Conservation (phyloP, 768 basidiomycete species). For the Daedaleopsis nitida region DNA sequence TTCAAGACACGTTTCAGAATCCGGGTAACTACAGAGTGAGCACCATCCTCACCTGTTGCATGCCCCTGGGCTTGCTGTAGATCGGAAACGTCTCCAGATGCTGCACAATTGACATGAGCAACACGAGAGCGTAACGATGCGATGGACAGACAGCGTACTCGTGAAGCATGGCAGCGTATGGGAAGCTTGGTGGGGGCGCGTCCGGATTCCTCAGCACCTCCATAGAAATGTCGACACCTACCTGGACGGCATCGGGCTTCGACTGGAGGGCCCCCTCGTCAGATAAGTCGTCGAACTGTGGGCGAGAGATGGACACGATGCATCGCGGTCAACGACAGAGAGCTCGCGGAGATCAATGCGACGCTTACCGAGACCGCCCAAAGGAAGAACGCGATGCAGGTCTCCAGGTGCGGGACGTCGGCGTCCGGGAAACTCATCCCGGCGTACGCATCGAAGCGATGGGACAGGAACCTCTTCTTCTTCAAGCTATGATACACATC, state of each 20-base stretch:
- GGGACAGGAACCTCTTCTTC: constrained; percentile 37
- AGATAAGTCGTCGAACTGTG: constrained; percentile 38
- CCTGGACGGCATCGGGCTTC: constrained; percentile 36
- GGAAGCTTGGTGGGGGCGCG: constrained; percentile 31
- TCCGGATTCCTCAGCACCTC: constrained; percentile 32
- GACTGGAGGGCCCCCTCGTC: constrained; percentile 38
- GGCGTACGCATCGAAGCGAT: constrained; percentile 41
- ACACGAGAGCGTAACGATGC: neutral
- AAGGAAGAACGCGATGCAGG: constrained; percentile 39
- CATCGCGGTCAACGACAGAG: neutral
- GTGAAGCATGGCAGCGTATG: constrained; percentile 41
- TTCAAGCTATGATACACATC: constrained; percentile 36
- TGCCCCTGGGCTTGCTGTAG: constrained; percentile 39
- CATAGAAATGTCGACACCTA: constrained; percentile 35
- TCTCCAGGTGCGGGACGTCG: constrained; percentile 36
- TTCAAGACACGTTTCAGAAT: neutral
- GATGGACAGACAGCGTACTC: constrained; percentile 31
- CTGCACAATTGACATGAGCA: constrained; percentile 25
- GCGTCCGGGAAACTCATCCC: constrained; percentile 41
- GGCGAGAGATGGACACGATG: neutral
- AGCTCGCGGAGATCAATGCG: constrained; percentile 1
- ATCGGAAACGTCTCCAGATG: constrained; percentile 35
- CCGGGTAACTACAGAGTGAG: neutral
- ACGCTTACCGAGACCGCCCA: constrained; percentile 40
- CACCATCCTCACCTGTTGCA: constrained; percentile 31